Percentiles rank a stretch among this genome's conserved stretches.
Conservation (phyloP, 106 monocot genomes). For the Acanthochlamys bracteata region DNA sequence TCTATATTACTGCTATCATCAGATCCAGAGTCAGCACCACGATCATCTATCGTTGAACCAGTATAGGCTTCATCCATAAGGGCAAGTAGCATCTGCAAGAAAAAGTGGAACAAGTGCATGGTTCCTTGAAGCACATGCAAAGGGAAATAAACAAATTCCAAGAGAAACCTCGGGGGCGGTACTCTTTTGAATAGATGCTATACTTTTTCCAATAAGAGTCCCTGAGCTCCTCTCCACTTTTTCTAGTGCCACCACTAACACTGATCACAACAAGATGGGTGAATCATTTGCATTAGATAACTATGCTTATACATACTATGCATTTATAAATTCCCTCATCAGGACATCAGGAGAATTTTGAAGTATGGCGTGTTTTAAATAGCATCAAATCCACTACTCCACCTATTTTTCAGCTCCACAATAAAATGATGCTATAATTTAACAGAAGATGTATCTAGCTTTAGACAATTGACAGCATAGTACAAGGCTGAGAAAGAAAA, state of each 20-base stretch:
- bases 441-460: too few relatives aligned
- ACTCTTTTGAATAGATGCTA: slow-evolving; percentile 98
- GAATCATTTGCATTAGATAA: too few relatives aligned
- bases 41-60: slow-evolving; percentile 81
- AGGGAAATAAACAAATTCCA: not conserved
- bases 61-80: slow-evolving; percentile 99
- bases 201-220: slow-evolving; percentile 80
- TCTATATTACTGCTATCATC: slow-evolving; percentile 68
- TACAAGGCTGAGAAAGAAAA: too few relatives aligned
- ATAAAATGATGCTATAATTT: too few relatives aligned
- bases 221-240: slow-evolving; percentile 87
- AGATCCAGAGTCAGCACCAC: slow-evolving; percentile 59
- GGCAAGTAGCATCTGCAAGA: slow-evolving; percentile 87
- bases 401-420: too few relatives aligned
- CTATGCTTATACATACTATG: too few relatives aligned
- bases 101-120: slow-evolving; percentile 2
- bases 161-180: slow-evolving; percentile 73
- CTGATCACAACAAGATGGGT: slow-evolving; percentile 19
- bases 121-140: not conserved
- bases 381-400: too few relatives aligned
- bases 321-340: too few relatives aligned
- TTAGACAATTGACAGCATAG: too few relatives aligned
- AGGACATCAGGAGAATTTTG: too few relatives aligned
- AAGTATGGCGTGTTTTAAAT: too few relatives aligned
- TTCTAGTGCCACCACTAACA: slow-evolving; percentile 81